Evolutionary conservation across 192 early-diverging fungal genomes (phyloP).

Genomic region (Linnemannia exigua): DNA sequence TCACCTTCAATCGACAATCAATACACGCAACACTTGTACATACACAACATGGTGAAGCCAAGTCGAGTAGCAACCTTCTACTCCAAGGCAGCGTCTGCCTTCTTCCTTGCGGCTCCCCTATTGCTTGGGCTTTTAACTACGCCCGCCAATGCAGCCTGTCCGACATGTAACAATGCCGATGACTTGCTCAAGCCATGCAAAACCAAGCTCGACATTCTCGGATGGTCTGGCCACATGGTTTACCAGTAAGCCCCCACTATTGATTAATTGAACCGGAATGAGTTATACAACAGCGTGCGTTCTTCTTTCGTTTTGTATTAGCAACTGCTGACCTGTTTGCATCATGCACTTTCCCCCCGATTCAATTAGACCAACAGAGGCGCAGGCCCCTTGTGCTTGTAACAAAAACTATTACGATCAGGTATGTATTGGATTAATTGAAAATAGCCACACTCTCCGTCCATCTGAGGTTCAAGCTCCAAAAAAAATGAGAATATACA

Average conservation of each 20-base stretch:
- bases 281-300: background rate
- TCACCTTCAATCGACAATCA: background rate
- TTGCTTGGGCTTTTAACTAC: slow-evolving; percentile 2
- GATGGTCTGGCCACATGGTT: slow-evolving; percentile 35
- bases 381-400: slow-evolving; percentile 33
- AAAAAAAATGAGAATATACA: background rate
- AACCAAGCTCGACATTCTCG: slow-evolving; percentile 13
- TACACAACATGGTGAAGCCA: slow-evolving; percentile 4
- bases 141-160: slow-evolving; percentile 14
- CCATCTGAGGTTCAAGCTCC: background rate
- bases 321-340: background rate
- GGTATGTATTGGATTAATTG: slow-evolving; percentile 18
- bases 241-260: slow-evolving; percentile 35
- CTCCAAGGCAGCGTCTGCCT: background rate
- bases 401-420: slow-evolving; percentile 47
- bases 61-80: background rate
- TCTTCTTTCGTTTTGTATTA: slow-evolving; percentile 1
- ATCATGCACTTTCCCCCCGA: background rate
- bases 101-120: slow-evolving; percentile 1
- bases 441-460: background rate
- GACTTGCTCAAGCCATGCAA: slow-evolving; percentile 44
- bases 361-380: slow-evolving; percentile 20
- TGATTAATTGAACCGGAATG: background rate
- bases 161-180: slow-evolving; percentile 29
- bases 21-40: background rate